Conservation (phyloP, 2,329 filamentous ascomycete species). For the Stachybotrys chartarum region DNA sequence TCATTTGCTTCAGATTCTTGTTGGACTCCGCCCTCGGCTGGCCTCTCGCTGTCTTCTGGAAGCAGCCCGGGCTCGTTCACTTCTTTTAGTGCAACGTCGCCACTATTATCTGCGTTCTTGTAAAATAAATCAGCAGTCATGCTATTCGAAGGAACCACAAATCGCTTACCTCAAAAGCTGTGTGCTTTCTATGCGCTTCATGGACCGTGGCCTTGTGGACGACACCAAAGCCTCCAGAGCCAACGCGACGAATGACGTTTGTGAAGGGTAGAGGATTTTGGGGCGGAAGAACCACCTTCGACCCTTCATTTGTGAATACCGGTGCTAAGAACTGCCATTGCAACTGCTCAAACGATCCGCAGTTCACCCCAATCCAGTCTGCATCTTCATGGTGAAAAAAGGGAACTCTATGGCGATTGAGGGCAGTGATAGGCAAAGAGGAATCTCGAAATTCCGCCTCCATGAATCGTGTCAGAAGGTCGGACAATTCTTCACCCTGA, state of each 20-base stretch:
- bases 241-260: background rate
- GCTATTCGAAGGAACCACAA: background rate
- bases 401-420: background rate
- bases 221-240: background rate
- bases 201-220: background rate
- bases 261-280: background rate
- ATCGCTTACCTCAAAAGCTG: background rate
- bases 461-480: too few relatives aligned
- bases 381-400: background rate
- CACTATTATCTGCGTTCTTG: background rate
- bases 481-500: too few relatives aligned
- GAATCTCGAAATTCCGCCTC: too few relatives aligned
- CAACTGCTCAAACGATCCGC: background rate
- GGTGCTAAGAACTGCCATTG: background rate
- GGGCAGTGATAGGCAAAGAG: too few relatives aligned
- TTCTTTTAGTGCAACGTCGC: background rate
- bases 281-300: background rate
- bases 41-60: background rate
- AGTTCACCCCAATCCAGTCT: background rate
- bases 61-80: background rate
- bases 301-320: background rate
- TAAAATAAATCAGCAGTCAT: background rate
- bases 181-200: background rate
- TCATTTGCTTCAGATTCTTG: background rate
- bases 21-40: background rate